Evolutionary conservation across 2,329 filamentous ascomycete species (phyloP).

Genomic region (Elsinoe batatas): DNA sequence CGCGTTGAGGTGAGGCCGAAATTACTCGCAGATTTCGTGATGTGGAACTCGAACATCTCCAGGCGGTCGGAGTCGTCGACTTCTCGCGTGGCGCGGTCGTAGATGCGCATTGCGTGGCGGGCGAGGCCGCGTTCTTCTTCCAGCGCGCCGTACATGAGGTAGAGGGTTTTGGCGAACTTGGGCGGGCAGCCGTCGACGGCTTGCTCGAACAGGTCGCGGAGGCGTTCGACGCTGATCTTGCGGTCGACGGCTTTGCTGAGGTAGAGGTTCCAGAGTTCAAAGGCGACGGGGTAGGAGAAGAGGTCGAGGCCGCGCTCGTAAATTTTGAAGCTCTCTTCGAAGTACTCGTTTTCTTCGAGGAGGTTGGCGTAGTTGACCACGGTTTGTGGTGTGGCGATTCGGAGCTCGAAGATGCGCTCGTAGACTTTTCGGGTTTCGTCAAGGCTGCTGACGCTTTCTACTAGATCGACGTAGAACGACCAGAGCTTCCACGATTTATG

Average conservation of each 20-base stretch:
- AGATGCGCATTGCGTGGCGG: conserved; percentile 96
- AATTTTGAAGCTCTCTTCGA: conserved; percentile 93
- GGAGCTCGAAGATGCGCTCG: conserved; percentile 93
- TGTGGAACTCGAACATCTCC: conserved; percentile 99
- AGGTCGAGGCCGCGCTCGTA: conserved; percentile 93
- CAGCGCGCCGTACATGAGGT: conserved; percentile 95
- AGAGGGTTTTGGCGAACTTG: conserved; percentile 90
- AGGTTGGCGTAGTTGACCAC: conserved; percentile 98
- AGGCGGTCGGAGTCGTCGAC: conserved; percentile 90
- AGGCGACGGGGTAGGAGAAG: conserved; percentile 97
- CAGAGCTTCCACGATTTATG: conserved; percentile 99
- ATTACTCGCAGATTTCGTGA: conserved; percentile 96
- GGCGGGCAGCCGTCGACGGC: conserved; percentile 89
- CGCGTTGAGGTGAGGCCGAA: conserved; percentile 92
- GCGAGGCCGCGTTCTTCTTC: conserved; percentile 93
- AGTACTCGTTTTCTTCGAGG: conserved; percentile 88
- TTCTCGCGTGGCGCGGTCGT: conserved; percentile 89
- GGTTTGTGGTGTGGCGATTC: conserved; percentile 94
- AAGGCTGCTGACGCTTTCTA: conserved; percentile 83
- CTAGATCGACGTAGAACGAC: conserved; percentile 98
- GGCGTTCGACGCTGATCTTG: conserved; percentile 86
- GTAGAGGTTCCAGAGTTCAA: conserved; percentile 97
- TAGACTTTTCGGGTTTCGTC: conserved; percentile 93
- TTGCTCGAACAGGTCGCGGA: conserved; percentile 94
- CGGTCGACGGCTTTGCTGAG: conserved; percentile 94